Conservation (phyloP, 116 monocot species). For the Posidonia oceanica region DNA sequence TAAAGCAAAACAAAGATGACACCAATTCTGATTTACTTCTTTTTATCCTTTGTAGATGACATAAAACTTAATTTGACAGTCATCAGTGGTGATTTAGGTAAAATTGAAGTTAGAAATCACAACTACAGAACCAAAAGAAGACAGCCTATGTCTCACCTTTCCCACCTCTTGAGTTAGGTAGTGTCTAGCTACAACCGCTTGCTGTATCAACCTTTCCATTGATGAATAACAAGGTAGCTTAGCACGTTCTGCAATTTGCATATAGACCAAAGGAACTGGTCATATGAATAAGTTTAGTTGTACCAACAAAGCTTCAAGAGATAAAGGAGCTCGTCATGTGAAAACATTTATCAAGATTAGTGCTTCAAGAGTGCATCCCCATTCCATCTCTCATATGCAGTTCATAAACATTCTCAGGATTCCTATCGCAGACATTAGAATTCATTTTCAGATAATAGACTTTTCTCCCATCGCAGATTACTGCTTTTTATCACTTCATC, state of each 20-base stretch:
- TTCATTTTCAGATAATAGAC: background rate
- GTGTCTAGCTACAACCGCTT: constrained; percentile 62
- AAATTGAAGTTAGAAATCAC: background rate
- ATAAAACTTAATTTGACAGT: too few species aligned
- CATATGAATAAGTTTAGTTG: background rate
- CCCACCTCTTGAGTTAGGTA: constrained; percentile 59
- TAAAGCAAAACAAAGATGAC: background rate
- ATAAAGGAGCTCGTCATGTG: too few species aligned
- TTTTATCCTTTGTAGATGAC: background rate
- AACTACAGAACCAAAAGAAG: background rate
- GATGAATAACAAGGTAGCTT: constrained; percentile 78
- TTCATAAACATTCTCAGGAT: too few species aligned
- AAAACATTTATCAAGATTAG: too few species aligned
- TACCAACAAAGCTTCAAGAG: background rate
- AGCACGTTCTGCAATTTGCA: constrained; percentile 34
- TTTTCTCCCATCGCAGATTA: too few species aligned
- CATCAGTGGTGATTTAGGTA: background rate
- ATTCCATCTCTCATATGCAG: too few species aligned
- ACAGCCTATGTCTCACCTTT: constrained; percentile 32
- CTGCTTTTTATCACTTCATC: background rate
- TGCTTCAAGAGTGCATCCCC: too few species aligned
- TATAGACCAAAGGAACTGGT: background rate
- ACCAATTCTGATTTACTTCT: background rate
- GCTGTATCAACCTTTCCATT: constrained; percentile 79
- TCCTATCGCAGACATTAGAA: background rate